Conservation (phyloP, 1,139 yeast genomes). For the Magnusiomyces paraingens region DNA sequence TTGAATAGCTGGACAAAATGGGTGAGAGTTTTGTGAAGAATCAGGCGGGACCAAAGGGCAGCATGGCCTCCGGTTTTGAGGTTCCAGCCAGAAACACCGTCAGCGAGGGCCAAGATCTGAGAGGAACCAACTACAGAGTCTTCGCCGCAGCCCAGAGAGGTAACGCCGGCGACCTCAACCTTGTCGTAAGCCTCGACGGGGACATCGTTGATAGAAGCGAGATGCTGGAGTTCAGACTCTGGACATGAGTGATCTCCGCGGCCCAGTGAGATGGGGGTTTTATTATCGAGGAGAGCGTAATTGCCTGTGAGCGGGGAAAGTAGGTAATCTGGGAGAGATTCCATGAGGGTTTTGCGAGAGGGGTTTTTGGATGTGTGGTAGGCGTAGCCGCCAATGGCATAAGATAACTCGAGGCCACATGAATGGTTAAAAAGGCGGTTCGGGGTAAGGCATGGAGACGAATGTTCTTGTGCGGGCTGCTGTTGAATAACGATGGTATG, state of each 20-base stretch:
- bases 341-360: constrained; percentile 8
- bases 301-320: constrained; percentile 6
- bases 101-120: constrained; percentile 51
- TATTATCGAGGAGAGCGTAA: constrained; percentile 1
- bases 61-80: constrained; percentile 39
- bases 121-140: constrained; percentile 59
- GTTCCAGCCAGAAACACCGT: constrained; percentile 58
- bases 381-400: constrained; percentile 12
- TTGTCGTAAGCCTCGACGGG: constrained; percentile 12
- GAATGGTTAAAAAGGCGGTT: not conserved
- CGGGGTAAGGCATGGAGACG: not conserved
- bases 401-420: constrained; percentile 5
- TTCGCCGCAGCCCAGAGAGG: constrained; percentile 37
- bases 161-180: constrained; percentile 9
- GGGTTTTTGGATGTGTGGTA: constrained; percentile 15
- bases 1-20: constrained; percentile 21
- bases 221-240: not conserved
- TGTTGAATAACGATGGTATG: constrained; percentile 6
- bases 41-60: constrained; percentile 52
- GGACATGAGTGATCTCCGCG: not conserved
- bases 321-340: constrained; percentile 11
- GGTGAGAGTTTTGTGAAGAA: constrained; percentile 42
- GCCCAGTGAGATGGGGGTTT: not conserved
- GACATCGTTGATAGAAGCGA: constrained; percentile 3
- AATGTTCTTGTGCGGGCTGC: not conserved